phyloP scores from a whole-genome alignment of 139 green algal genomes.

The Micromonas commoda region DNA sequence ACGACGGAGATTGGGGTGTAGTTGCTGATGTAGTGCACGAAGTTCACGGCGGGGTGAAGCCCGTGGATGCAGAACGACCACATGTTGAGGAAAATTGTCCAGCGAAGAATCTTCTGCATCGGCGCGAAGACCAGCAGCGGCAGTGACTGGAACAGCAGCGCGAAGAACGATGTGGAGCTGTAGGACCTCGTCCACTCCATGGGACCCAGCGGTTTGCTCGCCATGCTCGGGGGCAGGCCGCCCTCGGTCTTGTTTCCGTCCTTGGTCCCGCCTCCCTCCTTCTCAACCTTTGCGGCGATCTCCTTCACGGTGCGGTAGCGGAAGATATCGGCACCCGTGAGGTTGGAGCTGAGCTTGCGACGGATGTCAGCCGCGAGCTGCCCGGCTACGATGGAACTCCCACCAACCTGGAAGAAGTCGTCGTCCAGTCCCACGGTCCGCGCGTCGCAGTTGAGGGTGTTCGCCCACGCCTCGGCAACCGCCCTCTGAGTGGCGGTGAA shows the following conservation, averaged over 20 bases:
- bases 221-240: not conserved
- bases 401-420: constrained; percentile 29
- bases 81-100: constrained; percentile 11
- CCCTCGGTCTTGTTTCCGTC: not conserved
- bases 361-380: constrained; percentile 12
- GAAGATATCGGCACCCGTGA: constrained; percentile 26
- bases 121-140: constrained; percentile 23
- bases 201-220: not conserved
- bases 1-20: not conserved
- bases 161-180: not conserved
- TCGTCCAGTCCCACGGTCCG: constrained; percentile 1
- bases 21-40: not conserved
- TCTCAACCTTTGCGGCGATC: constrained; percentile 16
- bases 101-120: constrained; percentile 8
- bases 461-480: not conserved
- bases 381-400: constrained; percentile 23
- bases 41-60: not conserved
- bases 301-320: constrained; percentile 11
- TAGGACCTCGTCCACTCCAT: constrained; percentile 6
- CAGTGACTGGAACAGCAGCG: constrained; percentile 23
- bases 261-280: not conserved
- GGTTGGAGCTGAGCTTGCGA: not conserved
- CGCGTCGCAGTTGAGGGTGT: not conserved
- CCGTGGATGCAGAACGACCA: not conserved
- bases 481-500: not conserved